These are phyloP conservation scores for Trichoderma endophyticum DNA, from an alignment of 2,329 filamentous ascomycete species.

Conservation along the genomic window DNA sequence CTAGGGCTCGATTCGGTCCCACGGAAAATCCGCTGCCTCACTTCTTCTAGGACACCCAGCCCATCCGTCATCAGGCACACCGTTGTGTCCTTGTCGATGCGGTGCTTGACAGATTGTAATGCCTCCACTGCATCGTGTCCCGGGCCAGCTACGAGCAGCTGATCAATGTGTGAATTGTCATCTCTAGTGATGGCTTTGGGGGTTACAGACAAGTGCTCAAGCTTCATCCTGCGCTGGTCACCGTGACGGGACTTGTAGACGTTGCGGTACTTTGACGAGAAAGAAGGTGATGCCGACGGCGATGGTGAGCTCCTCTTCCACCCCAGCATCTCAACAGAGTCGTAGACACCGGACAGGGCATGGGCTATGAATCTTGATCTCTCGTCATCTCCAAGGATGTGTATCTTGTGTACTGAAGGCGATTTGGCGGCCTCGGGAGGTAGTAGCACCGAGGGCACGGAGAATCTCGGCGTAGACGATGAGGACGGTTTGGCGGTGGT, in stretches of 20 bases:
- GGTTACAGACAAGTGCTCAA: constrained; percentile 25
- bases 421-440: constrained; percentile 32
- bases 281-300: background rate
- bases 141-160: constrained; percentile 64
- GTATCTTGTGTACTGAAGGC: constrained; percentile 38
- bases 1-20: constrained; percentile 61
- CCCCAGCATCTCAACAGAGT: constrained; percentile 38
- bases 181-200: constrained; percentile 19
- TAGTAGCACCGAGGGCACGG: constrained; percentile 37
- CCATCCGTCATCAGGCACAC: constrained; percentile 78
- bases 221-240: constrained; percentile 21
- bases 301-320: constrained; percentile 24
- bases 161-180: constrained; percentile 58
- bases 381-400: constrained; percentile 42
- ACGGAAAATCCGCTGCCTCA: constrained; percentile 69
- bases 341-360: constrained; percentile 40
- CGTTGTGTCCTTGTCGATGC: constrained; percentile 65
- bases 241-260: constrained; percentile 27
- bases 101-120: constrained; percentile 58
- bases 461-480: constrained; percentile 24
- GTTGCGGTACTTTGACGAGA: constrained; percentile 31
- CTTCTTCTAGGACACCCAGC: constrained; percentile 75
- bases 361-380: constrained; percentile 42
- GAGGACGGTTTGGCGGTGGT: constrained; percentile 16
- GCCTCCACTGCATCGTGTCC: constrained; percentile 55